Conservation (phyloP, 805 yeast genomes). For the Kodamaea sagamina region DNA sequence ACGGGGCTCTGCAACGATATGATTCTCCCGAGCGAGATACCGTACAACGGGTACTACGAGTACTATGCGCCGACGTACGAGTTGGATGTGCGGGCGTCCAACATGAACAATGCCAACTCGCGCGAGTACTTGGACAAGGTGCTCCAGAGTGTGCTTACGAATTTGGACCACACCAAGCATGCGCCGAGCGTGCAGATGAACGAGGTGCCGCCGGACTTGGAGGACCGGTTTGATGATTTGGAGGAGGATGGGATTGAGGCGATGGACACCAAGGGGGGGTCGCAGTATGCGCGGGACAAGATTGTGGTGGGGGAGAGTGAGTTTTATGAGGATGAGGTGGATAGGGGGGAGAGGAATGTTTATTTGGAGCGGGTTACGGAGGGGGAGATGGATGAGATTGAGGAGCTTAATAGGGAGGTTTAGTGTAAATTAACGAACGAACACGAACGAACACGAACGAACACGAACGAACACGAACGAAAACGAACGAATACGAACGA, state of each 20-base stretch:
- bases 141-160: conserved; percentile 25
- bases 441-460: no score
- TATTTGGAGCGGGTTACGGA: conserved; percentile 8
- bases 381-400: conserved; percentile 13
- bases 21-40: conserved; percentile 26
- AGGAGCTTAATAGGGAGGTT: conserved; percentile 4
- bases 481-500: background rate
- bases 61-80: conserved; percentile 33
- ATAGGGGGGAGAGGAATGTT: conserved; percentile 22
- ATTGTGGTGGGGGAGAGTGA: conserved; percentile 25
- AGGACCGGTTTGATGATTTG: conserved; percentile 27
- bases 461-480: no score
- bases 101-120: conserved; percentile 32
- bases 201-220: conserved; percentile 28
- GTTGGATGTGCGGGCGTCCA: conserved; percentile 29
- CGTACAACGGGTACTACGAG: conserved; percentile 33
- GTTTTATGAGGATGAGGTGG: conserved; percentile 29
- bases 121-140: conserved; percentile 30
- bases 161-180: conserved; percentile 29
- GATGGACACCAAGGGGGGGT: conserved; percentile 30
- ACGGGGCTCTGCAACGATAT: conserved; percentile 27
- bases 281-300: conserved; percentile 29
- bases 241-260: conserved; percentile 28
- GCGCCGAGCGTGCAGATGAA: conserved; percentile 33
- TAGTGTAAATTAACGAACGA: no score